phyloP scores from a whole-genome alignment of 306 rosid genomes.

The Pterocarpus santalinus region DNA sequence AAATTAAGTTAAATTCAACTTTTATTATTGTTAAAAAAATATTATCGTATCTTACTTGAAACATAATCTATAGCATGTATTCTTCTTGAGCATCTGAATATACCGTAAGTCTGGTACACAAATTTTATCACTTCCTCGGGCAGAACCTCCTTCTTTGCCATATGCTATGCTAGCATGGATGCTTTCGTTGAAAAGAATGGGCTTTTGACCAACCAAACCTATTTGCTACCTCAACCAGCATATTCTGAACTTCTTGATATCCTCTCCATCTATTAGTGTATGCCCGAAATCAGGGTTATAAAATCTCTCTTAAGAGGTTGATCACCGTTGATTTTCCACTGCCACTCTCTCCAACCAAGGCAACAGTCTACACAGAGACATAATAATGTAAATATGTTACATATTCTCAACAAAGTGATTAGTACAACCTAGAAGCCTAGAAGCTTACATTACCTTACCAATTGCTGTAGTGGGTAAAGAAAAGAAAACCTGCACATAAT shows the following conservation, averaged over 20 bases:
- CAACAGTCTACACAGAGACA: constrained; percentile 64
- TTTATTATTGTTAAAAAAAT: too few relatives aligned
- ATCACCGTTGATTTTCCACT: constrained; percentile 91
- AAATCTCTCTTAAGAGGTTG: constrained; percentile 77
- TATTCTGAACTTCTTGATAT: constrained; percentile 59
- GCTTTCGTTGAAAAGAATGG: constrained; percentile 83
- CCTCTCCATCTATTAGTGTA: constrained; percentile 66
- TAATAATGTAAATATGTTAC: background rate
- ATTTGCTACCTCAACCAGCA: constrained; percentile 88
- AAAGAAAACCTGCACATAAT: constrained; percentile 74
- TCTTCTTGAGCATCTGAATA: too few relatives aligned
- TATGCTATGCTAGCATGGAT: constrained; percentile 82
- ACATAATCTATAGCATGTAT: too few relatives aligned
- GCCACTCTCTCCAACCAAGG: constrained; percentile 96
- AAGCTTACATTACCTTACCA: constrained; percentile 64
- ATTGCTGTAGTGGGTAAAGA: constrained; percentile 76
- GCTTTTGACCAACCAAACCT: constrained; percentile 96
- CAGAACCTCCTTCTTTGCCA: constrained; percentile 63
- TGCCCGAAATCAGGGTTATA: constrained; percentile 75
- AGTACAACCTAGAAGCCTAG: background rate
- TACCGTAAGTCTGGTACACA: too few relatives aligned
- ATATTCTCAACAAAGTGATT: constrained; percentile 11
- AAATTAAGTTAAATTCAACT: too few relatives aligned
- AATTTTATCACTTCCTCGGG: constrained; percentile 66
- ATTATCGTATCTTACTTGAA: too few relatives aligned